Base-by-base conservation (phyloP, 2,329 filamentous ascomycete genomes). In the Colletotrichum sp. region DNA sequence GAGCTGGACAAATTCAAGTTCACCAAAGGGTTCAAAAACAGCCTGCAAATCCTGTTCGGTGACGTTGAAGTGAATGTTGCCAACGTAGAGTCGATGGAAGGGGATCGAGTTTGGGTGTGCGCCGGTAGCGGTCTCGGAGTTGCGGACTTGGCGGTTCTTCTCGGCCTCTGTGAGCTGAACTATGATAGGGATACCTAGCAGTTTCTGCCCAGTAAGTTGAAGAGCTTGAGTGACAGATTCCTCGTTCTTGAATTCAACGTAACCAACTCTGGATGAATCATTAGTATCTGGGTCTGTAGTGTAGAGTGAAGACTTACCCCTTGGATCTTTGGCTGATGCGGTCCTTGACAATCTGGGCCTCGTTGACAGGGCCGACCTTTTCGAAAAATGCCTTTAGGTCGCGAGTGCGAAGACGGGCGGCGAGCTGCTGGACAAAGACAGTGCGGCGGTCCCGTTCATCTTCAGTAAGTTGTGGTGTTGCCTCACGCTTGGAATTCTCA, bases 21-120 rank as follows among this genome's bases (percentile, higher is more conserved):
- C 96, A 81, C 97, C 97, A 86, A 98, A 99, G 2, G 97, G 96
- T 87, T 98, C 95, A 85, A 99, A 99, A 77, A 99, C 96, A 84
- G 96, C 96, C 89, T 96, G 94, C 79, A 99, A 89, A 87, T 99
- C 98, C 85, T 94, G 93, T 87, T 99, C 97, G 83, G 96, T 98
- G 84, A 99, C 98, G 85, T 96, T 98, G 91, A 99, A 99, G 89
- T 99, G 97, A 81, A 99, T 99, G 85, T 99, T 99, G 86, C 97
- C 97, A 80, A 99, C 96, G 86, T 99, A 99, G 76, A 99, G 94
- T 80, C 98, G 95, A 87, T 99, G 97, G 89, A 99, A 99, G 28
- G 97, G 97, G 76, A 98, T 94, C 77, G 95, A 94, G 84, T 96
- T 96, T 76, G 94, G 93, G 80, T 95, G 92, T 75, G 87, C 89